Percentiles rank a stretch among this genome's conserved stretches.
Evolutionary conservation across 768 basidiomycete species (phyloP).

Genomic region (Gloeopeniophorella convolvens): DNA sequence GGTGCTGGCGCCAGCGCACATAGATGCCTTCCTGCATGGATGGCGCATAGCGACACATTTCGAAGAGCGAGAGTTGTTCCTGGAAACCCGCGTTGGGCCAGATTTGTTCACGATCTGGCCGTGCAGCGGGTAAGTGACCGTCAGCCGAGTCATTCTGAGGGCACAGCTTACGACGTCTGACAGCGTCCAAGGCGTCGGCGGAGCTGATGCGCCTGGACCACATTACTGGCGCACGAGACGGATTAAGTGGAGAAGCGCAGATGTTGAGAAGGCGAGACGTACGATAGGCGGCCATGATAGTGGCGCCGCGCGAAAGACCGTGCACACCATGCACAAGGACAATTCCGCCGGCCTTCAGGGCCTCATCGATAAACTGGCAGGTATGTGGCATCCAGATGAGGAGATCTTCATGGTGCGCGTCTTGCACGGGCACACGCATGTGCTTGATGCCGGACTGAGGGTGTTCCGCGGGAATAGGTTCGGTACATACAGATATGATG

Average conservation of each 20-base stretch:
- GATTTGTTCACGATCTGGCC: conserved; percentile 19
- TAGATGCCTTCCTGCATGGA: conserved; percentile 19
- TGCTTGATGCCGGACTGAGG: conserved; percentile 64
- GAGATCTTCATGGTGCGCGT: conserved; percentile 17
- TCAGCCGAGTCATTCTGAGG: not conserved
- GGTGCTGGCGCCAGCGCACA: conserved; percentile 19
- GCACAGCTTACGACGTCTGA: conserved; percentile 16
- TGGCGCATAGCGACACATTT: conserved; percentile 19
- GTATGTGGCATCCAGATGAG: conserved; percentile 21
- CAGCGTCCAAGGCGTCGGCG: conserved; percentile 13
- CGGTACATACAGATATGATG: conserved; percentile 65
- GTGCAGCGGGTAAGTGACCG: not conserved
- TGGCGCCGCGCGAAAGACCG: conserved; percentile 21
- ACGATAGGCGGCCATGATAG: conserved; percentile 23
- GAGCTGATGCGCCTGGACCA: conserved; percentile 17
- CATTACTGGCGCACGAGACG: conserved; percentile 13
- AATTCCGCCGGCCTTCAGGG: conserved; percentile 19
- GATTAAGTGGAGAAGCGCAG: not conserved
- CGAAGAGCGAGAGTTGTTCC: conserved; percentile 19
- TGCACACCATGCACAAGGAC: conserved; percentile 22
- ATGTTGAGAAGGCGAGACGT: not conserved
- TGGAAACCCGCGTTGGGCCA: conserved; percentile 19
- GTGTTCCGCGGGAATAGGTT: conserved; percentile 59
- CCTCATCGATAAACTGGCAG: conserved; percentile 23
- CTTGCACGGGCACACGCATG: conserved; percentile 46